Evolutionary conservation across 2,329 filamentous ascomycete genomes (phyloP).

Genomic region (Fusarium sp.): DNA sequence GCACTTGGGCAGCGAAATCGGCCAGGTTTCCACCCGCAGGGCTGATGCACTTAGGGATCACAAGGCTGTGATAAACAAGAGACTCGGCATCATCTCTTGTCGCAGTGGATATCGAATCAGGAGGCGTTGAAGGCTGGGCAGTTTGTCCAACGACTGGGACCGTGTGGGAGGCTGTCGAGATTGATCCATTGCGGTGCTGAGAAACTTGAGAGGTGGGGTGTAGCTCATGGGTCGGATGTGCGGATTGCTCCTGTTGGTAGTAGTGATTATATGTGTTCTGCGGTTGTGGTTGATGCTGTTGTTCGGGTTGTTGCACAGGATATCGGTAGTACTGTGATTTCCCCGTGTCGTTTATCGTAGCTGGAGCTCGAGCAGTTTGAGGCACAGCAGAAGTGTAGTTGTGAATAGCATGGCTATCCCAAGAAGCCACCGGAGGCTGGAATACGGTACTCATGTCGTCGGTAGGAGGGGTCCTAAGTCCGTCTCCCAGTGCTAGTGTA

Average conservation of each 20-base stretch:
- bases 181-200: constrained; percentile 36
- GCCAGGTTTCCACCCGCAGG: constrained; percentile 79
- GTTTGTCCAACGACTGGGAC: constrained; percentile 47
- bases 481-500: constrained; percentile 47
- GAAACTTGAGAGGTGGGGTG: constrained; percentile 26
- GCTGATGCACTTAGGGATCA: constrained; percentile 81
- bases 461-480: constrained; percentile 63
- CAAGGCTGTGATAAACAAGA: constrained; percentile 70
- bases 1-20: constrained; percentile 85
- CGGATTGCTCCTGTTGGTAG: constrained; percentile 31
- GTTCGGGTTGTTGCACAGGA: constrained; percentile 43
- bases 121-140: constrained; percentile 55
- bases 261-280: constrained; percentile 27
- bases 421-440: constrained; percentile 60
- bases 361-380: constrained; percentile 51
- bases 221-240: constrained; percentile 19
- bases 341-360: constrained; percentile 51
- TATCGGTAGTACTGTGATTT: constrained; percentile 51
- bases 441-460: constrained; percentile 68
- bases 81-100: constrained; percentile 55
- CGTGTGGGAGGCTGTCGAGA: constrained; percentile 32
- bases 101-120: constrained; percentile 45
- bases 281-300: constrained; percentile 22
- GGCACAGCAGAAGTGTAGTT: constrained; percentile 53
- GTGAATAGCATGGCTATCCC: constrained; percentile 59